Base-by-base conservation (phyloP, 1,284 basidiomycete genomes). In the Trametes versicolor region DNA sequence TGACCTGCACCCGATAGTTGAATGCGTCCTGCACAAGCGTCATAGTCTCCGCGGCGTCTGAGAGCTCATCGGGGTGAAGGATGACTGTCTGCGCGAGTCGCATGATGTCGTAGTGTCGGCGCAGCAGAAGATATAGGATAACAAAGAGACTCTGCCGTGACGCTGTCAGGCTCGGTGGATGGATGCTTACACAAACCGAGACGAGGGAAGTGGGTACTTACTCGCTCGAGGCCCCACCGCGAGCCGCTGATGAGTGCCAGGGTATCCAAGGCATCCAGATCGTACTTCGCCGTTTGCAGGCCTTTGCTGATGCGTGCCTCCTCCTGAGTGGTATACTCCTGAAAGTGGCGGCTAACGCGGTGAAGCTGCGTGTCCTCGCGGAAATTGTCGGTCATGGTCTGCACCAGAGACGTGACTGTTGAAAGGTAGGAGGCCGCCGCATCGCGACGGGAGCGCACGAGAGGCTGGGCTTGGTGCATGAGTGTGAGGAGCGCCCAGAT, bases 201-300 rank as follows among this genome's bases (percentile, higher is more conserved):
- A 19, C n/a, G 3, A 6, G 25, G 29, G n/a, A 27, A 58, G 9
- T 45, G 25, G 12, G n/a, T 43, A 41, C 68, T 37, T 17, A 72
- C 73, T 53, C 69, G 66, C 39, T 75, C 74, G 5, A 75, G 62
- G 19, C 70, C 64, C 21, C 27, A 27, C 6, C 64, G 67, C 7
- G 64, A 65, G 3, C 74, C 73, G 13, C 67, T 68, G 29, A 75
- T 67, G n/a, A 73, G 52, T 0, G 63, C 58, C 3, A 75, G 61
- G 2, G 73, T 75, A 49, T 72, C 70, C 10, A 69, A 27, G 3
- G 69, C 72, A 54, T 75, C 73, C 23, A 76, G 56, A 27, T 71
- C 63, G 62, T 72, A 74, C 13, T 68, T 66, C 23, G 71, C 65
- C 1, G 62, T 59, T 21, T 75, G 62, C 23, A 79, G 70, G n/a